Conservation (phyloP, 2,329 filamentous ascomycete species). For the Raffaelea arxii region DNA sequence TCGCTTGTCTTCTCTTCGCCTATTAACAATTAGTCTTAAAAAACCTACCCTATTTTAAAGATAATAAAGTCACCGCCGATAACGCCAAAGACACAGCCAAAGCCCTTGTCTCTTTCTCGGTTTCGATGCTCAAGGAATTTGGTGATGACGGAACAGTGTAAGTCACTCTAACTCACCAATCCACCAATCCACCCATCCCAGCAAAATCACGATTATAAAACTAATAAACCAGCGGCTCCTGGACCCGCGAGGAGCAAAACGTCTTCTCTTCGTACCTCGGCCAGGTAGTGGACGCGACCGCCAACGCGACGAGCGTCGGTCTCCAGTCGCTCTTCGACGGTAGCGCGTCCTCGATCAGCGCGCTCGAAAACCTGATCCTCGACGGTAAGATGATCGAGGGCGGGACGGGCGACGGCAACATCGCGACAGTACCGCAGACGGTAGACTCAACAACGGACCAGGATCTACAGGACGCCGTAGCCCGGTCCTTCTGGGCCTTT, state of each 20-base stretch:
- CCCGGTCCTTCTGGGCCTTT: neutral
- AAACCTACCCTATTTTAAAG: neutral
- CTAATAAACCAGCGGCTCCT: conserved; percentile 20
- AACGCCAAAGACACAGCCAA: conserved; percentile 4
- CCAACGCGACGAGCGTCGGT: conserved; percentile 7
- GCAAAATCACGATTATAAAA: too few relatives aligned
- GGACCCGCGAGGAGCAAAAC: conserved; percentile 17
- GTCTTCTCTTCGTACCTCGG: conserved; percentile 19
- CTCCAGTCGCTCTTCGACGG: conserved; percentile 18
- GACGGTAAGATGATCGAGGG: conserved; percentile 20
- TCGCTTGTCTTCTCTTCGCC: too few relatives aligned
- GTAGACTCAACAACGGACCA: neutral
- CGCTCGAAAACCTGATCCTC: conserved; percentile 15
- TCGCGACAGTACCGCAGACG: neutral
- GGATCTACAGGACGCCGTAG: neutral
- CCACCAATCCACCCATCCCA: too few relatives aligned
- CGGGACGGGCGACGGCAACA: neutral
- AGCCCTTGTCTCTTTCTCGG: neutral
- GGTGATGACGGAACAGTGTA: conserved; percentile 5
- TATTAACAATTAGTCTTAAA: neutral
- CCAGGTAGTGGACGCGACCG: conserved; percentile 18
- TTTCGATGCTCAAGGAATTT: neutral
- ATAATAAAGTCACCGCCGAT: neutral
- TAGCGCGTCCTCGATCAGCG: conserved; percentile 10
- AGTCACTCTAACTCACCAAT: too few relatives aligned